Evolutionary conservation across 129 eudicot species (phyloP), one percentile per base, ranked within the genome.

Genomic region (Daucus carota): DNA sequence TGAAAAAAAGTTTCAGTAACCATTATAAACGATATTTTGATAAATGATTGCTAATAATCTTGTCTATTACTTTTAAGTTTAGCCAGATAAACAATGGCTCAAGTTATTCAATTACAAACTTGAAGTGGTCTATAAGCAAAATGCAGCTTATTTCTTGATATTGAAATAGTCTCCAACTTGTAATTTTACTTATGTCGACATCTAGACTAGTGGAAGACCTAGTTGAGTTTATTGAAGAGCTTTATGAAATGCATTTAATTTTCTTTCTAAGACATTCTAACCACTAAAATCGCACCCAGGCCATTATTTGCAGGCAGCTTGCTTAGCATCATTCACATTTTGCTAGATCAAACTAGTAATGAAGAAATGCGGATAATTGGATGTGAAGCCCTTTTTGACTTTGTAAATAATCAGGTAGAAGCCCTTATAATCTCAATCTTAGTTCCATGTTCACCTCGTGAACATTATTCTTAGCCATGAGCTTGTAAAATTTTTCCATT

Each of bases 261-360:
- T n/a, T 57, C 40, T 75, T 7, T 20, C 17, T 14, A 60, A 40
- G 20, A 32, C n/a, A 31, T 72, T 33, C 81, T 78, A 26, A 78
- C 40, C 33, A 78, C 34, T 29, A 13, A 71, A 29, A 36, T 15
- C 43, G 77, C 70, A 45, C 44, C 43, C 85, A 90, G 92, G 92
- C 88, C 96, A 82, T 83, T 90, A 75, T 90, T 90, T 87, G 96
- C 96, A 34, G 85, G 85, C 73, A 90, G 96, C 82, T 80, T 90
- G 82, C 87, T 90, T 72, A 73, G 83, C 78, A 87, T 90, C 81
- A 87, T 90, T 82, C 88, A 90, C 74, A 85, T 86, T 83, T 76
- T 90, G 80, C 78, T 90, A 79, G 96, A 90, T 72, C 87, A 90
- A 72, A 85, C 92, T 79, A 86, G 88, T 76, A 87, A 90, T 62